Evolutionary conservation across 345 rosid genomes (phyloP), one percentile per base, ranked within the genome.

Genomic region (Kandelia obovata): DNA sequence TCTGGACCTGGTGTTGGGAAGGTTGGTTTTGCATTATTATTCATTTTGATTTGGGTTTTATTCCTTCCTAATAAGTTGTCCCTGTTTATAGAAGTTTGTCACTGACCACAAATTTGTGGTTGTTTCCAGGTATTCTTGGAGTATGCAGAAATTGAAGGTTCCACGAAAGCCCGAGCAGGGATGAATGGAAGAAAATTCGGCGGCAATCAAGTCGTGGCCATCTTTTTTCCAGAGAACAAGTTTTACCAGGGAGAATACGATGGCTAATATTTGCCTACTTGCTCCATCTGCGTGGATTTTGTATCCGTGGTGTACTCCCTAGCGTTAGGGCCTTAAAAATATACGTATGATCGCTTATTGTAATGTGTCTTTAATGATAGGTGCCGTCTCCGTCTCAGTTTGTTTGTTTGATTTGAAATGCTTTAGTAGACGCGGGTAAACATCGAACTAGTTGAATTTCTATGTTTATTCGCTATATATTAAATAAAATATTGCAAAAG

Each of bases 161-260:
- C 92, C 7, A 26, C 86, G 51, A 83, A 81, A 72, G 95, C 96
- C 19, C 81, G 89, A 60, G 60, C 75, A 0, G 91, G 90, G 64
- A 84, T 92, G 86, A 88, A 92, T 51, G 98, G 96, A 56, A 80
- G 96, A 71, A 92, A 83, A 72, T 92, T 90, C 69, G 96, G 89
- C 17, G 96, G 96, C 51, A 92, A 89, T 73, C 80, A 83, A 70
- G 96, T 89, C 21, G 82, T 81, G 66, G 98, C 97, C 4, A 89
- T 89, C 53, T 91, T 81, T 66, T 86, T 79, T 73, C 88, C 89
- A 0, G 96, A 89, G 68, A 83, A 83, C 77, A 86, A 82, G 82
- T 89, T 93, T 76, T 84, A 81, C 9, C 86, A 87, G 47, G 93
- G 87, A 17, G 93, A 90, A 23, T 90, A 85, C 64, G 91, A 90